These are phyloP conservation scores for Aaosphaeria arxii DNA, from an alignment of 2,329 filamentous ascomycete species.

Conservation along the genomic window DNA sequence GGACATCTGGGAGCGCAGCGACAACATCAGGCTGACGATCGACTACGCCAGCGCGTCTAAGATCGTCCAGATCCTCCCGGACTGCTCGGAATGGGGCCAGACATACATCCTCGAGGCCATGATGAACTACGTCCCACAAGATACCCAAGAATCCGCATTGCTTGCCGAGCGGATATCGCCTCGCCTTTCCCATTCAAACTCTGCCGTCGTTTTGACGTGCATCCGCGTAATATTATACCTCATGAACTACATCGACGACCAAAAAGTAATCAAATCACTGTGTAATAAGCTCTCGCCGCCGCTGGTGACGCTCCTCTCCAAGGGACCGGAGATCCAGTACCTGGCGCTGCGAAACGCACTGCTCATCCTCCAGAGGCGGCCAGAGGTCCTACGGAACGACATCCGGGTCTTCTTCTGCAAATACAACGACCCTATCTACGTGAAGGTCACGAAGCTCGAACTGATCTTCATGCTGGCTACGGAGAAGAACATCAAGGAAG, in stretches of 20 bases:
- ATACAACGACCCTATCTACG: conserved; percentile 99
- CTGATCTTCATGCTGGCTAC: conserved; percentile 98
- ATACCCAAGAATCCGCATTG: conserved; percentile 80
- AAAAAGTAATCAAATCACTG: conserved; percentile 80
- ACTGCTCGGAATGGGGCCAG: conserved; percentile 99
- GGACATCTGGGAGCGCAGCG: conserved; percentile 98
- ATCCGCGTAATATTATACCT: conserved; percentile 95
- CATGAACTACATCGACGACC: conserved; percentile 96
- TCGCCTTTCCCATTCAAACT: conserved; percentile 95
- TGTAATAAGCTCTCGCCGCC: conserved; percentile 94
- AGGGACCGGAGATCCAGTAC: conserved; percentile 98
- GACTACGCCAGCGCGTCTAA: conserved; percentile 97
- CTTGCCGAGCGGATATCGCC: conserved; percentile 92
- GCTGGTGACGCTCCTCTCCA: conserved; percentile 88
- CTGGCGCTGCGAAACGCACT: conserved; percentile 90
- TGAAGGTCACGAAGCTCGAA: conserved; percentile 98
- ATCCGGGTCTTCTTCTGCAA: conserved; percentile 99
- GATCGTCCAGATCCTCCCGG: conserved; percentile 91
- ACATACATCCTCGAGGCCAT: conserved; percentile 97
- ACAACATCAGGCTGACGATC: conserved; percentile 96
- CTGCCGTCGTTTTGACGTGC: conserved; percentile 91
- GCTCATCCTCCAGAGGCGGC: conserved; percentile 86
- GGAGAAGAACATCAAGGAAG: conserved; percentile 92
- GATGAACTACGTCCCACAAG: conserved; percentile 96
- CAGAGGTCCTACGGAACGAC: conserved; percentile 91